These are phyloP conservation scores for Spatholobus suberectus DNA, from an alignment of 306 rosid species.

Conservation along the genomic window DNA sequence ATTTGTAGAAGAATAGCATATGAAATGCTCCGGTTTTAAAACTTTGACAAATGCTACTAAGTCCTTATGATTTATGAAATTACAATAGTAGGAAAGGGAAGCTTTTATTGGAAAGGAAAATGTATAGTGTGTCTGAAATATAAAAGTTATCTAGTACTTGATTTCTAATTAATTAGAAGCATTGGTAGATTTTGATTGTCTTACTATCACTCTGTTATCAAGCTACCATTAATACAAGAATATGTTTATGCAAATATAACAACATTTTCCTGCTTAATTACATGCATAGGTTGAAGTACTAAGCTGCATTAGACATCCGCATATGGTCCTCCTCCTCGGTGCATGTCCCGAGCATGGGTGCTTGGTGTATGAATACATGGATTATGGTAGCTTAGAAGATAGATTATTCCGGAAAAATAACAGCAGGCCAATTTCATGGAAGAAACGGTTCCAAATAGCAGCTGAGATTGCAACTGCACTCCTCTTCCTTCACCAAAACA, in stretches of 20 bases:
- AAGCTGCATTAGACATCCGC: slow-evolving; percentile 84
- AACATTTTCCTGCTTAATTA: neutral
- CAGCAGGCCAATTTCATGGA: slow-evolving; percentile 76
- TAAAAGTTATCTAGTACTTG: neutral
- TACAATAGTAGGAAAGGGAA: neutral
- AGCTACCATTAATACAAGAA: neutral
- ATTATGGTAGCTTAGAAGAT: slow-evolving; percentile 93
- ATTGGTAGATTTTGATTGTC: neutral
- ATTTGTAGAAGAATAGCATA: neutral
- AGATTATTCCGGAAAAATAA: slow-evolving; percentile 68
- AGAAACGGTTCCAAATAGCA: slow-evolving; percentile 74
- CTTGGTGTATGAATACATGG: slow-evolving; percentile 90
- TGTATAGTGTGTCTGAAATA: neutral
- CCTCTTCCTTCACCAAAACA: slow-evolving; percentile 93
- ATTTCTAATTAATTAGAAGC: neutral
- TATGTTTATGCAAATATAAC: slow-evolving; percentile 14
- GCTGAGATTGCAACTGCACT: slow-evolving; percentile 88
- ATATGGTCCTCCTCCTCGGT: slow-evolving; percentile 98
- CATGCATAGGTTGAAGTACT: slow-evolving; percentile 83
- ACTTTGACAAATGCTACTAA: neutral
- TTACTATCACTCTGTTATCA: slow-evolving; percentile 6
- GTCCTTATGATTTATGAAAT: neutral
- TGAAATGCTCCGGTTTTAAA: neutral
- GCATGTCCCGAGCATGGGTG: slow-evolving; percentile 97
- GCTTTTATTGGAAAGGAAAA: neutral